Percentiles rank a stretch among this genome's conserved stretches.
Evolutionary conservation across 495 filamentous ascomycete species (phyloP).

Genomic region (Xeromyces bisporus): DNA sequence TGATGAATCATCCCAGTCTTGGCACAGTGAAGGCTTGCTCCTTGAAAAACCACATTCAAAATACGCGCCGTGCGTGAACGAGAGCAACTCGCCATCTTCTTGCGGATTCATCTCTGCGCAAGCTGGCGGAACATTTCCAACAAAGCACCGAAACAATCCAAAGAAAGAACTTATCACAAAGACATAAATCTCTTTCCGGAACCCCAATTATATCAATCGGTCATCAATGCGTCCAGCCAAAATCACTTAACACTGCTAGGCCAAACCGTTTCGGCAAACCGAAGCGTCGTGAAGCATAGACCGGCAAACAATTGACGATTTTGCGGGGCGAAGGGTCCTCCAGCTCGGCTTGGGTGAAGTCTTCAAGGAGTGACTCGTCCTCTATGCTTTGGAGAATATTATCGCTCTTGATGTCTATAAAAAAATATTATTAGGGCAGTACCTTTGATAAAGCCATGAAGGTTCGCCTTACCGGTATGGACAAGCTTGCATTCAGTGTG

Average conservation of each 20-base stretch:
- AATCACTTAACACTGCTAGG: slow-evolving; percentile 12
- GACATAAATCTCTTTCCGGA: too few species aligned
- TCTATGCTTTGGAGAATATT: slow-evolving; percentile 15
- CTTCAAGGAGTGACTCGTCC: slow-evolving; percentile 14
- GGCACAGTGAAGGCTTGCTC: too few species aligned
- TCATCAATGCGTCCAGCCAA: too few species aligned
- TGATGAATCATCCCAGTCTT: too few species aligned
- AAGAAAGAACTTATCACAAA: too few species aligned
- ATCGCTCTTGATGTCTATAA: slow-evolving; percentile 13
- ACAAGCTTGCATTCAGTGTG: slow-evolving; percentile 25
- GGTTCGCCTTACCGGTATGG: slow-evolving; percentile 23
- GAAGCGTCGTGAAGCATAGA: slow-evolving; percentile 10
- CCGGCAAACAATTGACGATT: slow-evolving; percentile 5
- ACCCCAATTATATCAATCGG: too few species aligned
- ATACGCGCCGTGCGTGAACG: too few species aligned
- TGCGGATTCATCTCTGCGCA: too few species aligned
- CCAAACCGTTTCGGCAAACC: slow-evolving; percentile 2
- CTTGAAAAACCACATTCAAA: too few species aligned
- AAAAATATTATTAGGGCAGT: background rate
- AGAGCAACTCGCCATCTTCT: too few species aligned
- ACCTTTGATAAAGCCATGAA: background rate
- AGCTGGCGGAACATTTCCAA: too few species aligned
- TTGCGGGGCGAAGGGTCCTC: slow-evolving; percentile 9
- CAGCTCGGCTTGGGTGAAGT: slow-evolving; percentile 13
- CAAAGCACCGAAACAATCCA: too few species aligned